A percentile compares a stretch with the other conserved stretches of the same genome.
Evolutionary conservation across 176 grass and related monocot species (phyloP).

Genomic region (Musa schizocarpa): DNA sequence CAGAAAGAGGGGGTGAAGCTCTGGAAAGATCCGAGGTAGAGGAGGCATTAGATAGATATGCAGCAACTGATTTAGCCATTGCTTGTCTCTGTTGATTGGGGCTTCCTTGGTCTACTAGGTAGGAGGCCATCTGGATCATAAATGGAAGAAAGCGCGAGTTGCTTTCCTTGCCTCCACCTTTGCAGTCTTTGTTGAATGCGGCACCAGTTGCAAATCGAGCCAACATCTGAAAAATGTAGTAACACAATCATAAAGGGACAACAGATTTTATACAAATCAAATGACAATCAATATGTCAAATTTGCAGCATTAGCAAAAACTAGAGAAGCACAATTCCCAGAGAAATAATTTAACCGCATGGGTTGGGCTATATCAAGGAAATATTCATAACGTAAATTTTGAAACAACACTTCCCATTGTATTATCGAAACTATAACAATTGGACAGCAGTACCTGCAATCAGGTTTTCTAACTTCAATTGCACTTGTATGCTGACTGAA

Average conservation of each 20-base stretch:
- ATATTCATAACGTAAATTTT: too few species aligned
- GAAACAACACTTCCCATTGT: too few species aligned
- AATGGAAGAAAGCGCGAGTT: slow-evolving; percentile 89
- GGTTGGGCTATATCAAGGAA: too few species aligned
- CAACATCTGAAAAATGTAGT: slow-evolving; percentile 53
- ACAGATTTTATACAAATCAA: neutral
- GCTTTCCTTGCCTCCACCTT: slow-evolving; percentile 91
- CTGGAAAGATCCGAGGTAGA: slow-evolving; percentile 25
- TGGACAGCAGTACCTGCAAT: too few species aligned
- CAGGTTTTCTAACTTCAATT: too few species aligned
- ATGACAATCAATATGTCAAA: too few species aligned
- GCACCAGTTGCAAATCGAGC: slow-evolving; percentile 93
- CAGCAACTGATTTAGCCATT: slow-evolving; percentile 53
- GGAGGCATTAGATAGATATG: slow-evolving; percentile 49
- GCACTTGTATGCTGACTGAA: too few species aligned
- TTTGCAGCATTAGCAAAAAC: too few species aligned
- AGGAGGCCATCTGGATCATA: slow-evolving; percentile 90
- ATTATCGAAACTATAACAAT: too few species aligned
- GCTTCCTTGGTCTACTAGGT: slow-evolving; percentile 67
- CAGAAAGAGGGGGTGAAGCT: slow-evolving; percentile 26
- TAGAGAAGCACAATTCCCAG: too few species aligned
- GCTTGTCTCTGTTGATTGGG: slow-evolving; percentile 49
- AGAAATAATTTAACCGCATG: too few species aligned
- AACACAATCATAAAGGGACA: neutral
- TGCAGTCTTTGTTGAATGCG: slow-evolving; percentile 69